Evolutionary conservation across 2,329 filamentous ascomycete genomes (phyloP), one percentile per base, ranked within the genome.

Genomic region (Colletotrichum coccodes): DNA sequence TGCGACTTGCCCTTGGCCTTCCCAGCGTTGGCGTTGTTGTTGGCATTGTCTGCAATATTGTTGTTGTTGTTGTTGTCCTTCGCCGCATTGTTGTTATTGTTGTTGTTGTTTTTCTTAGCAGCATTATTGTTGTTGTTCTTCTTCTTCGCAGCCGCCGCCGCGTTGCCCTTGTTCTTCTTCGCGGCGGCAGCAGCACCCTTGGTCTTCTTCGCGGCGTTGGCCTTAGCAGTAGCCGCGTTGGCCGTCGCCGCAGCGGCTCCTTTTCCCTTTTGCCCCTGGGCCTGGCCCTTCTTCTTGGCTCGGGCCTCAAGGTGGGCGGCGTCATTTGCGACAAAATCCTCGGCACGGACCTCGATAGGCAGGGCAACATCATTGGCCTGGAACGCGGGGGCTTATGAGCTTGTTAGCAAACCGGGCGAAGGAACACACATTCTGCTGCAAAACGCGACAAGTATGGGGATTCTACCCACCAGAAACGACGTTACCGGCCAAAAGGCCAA

Each of bases 401-500:
- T 14, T 49, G 53, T 65, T 12, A 65, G 58, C 12, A 12, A 7
- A 9, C 9, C n/a, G n/a, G 7, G 23, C 11, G 14, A n/a, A 2
- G 16, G 32, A 11, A 2, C 12, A 3, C 6, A 12, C 7, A 18
- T 21, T 21, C n/a, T 23, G n/a, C n/a, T 16, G 12, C 32, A 6
- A 11, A 12, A 9, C 6, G 9, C 2, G 12, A 30, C 5, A 18
- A 4, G 21, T 21, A 4, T 5, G 3, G 8, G 26, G n/a, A 14
- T 4, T 9, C 0, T 6, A 50, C 61, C 54, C 50, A 65, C 66
- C 66, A 26, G 66, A 66, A 11, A 70, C 30, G 28, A 68, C 63
- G 18, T 62, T 70, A 52, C 63, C 63, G 30, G 64, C 64, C 38
- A 70, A 16, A 6, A 68, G 57, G 52, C 63, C 46, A 5, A 70